A percentile compares a stretch with the other conserved stretches of the same genome.
These are phyloP conservation scores for Zoysia japonica DNA, from an alignment of 176 grass and related monocot genomes.

Conservation along the genomic window DNA sequence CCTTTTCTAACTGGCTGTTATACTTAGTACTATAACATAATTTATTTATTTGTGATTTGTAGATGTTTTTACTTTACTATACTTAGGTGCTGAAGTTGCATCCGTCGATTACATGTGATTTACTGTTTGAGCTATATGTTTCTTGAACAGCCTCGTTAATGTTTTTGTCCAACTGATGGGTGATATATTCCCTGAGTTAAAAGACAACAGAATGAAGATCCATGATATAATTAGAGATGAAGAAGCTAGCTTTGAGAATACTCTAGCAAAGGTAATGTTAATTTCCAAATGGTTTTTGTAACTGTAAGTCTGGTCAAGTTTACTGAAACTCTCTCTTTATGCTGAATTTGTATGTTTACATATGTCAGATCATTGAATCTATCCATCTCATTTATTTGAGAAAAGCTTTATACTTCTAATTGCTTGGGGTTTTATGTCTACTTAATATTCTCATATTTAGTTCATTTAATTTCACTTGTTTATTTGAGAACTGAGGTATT, in stretches of 20 bases:
- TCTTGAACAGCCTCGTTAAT: constrained; percentile 73
- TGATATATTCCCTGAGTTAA: constrained; percentile 92
- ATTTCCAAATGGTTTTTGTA: constrained; percentile 6
- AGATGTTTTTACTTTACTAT: not conserved
- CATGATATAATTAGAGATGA: constrained; percentile 85
- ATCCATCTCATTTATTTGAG: not conserved
- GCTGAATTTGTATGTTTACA: not conserved
- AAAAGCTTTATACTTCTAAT: not conserved
- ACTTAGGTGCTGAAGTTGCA: not conserved
- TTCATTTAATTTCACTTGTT: not conserved
- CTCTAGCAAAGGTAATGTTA: constrained; percentile 80
- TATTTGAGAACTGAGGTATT: not conserved
- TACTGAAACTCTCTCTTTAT: not conserved
- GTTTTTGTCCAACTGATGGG: constrained; percentile 81
- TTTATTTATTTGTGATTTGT: not conserved
- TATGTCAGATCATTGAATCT: not conserved
- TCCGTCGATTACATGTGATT: not conserved
- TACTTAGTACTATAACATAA: not conserved
- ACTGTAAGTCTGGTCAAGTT: constrained; percentile 12
- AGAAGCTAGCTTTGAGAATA: constrained; percentile 97
- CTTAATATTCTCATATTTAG: constrained; percentile 4
- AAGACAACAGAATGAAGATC: constrained; percentile 67
- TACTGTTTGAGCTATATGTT: constrained; percentile 1
- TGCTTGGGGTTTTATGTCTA: not conserved
- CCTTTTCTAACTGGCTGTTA: not conserved